phyloP scores from a whole-genome alignment of 108 stramenopile genomes.

The Pseudonitzschia delicatissima region DNA sequence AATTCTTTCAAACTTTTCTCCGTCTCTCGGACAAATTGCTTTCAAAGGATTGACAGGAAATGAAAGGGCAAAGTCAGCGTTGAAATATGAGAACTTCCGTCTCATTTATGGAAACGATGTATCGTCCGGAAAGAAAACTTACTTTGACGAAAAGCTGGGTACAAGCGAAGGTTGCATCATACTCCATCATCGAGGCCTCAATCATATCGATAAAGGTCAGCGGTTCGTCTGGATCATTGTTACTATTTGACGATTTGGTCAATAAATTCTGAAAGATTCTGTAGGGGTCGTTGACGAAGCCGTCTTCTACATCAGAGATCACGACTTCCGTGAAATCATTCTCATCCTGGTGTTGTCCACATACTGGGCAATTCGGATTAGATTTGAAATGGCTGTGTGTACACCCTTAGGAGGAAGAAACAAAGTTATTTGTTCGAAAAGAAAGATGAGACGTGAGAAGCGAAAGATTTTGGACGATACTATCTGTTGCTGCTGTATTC shows the following conservation, averaged over 20 bases:
- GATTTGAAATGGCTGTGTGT: conserved; percentile 72
- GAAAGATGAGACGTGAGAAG: background rate
- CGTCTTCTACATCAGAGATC: conserved; percentile 57
- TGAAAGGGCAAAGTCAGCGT: background rate
- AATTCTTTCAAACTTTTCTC: background rate
- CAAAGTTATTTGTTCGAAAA: background rate
- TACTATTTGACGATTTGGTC: conserved; percentile 34
- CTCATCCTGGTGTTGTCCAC: conserved; percentile 48
- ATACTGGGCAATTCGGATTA: conserved; percentile 58
- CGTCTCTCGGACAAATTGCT: conserved; percentile 10
- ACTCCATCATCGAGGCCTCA: background rate
- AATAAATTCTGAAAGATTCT: conserved; percentile 33
- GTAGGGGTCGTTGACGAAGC: conserved; percentile 2
- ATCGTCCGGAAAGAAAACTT: too few relatives aligned
- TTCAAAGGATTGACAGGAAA: background rate
- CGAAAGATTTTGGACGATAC: background rate
- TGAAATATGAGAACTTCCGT: too few relatives aligned
- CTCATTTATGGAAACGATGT: too few relatives aligned
- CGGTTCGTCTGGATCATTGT: background rate
- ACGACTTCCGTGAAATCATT: conserved; percentile 73
- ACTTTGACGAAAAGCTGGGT: background rate
- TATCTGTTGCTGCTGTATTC: background rate
- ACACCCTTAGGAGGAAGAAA: conserved; percentile 31
- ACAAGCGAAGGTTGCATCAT: background rate
- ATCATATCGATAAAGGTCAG: background rate